Evolutionary conservation across 2,329 filamentous ascomycete genomes (phyloP), one percentile per base, ranked within the genome.

Genomic region (Fusarium pseudoanthophilum): DNA sequence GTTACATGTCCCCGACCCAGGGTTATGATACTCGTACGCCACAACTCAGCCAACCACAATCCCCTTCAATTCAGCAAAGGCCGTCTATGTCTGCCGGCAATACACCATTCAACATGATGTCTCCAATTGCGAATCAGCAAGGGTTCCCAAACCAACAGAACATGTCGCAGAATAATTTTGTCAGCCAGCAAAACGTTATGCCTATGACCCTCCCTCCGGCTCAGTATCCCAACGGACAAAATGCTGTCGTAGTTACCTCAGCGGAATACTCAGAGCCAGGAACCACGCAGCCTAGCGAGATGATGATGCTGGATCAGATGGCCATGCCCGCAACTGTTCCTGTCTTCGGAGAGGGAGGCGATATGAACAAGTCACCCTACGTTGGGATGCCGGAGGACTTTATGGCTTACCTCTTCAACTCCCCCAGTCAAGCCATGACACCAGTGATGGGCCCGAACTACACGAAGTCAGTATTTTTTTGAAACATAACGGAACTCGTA

Each of bases 341-440:
- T 2, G 92, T 98, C 32, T 98, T 98, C 82, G 94, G 94, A 21
- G 91, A 89, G 32, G 94, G 97, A 76, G 92, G 90, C 24, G 91
- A 94, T 68, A 77, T 89, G 45, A 95, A 93, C 75, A 93, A 95
- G 64, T 97, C 95, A 6, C 95, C 95, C 0, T 95, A 95, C 79
- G 87, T 88, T 8, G 92, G 92, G 14, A 93, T 97, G 84, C 92
- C 93, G 0, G 94, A 97, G 79, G 94, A 97, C 78, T 96, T 96
- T 78, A 92, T 95, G 73, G 91, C 92, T 10, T 97, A 93, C 86
- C 82, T 97, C 32, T 97, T 97, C 82, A 95, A 93, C 79, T 80
- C 81, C 6, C 69, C 80, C 11, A 71, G 76, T 34, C 74, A 79
- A 24, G 78, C 80, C 13, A 76, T 80, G 67, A 74, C 88, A 36